Evolutionary conservation across 345 rosid genomes (phyloP).

Genomic region (Litchi chinensis): DNA sequence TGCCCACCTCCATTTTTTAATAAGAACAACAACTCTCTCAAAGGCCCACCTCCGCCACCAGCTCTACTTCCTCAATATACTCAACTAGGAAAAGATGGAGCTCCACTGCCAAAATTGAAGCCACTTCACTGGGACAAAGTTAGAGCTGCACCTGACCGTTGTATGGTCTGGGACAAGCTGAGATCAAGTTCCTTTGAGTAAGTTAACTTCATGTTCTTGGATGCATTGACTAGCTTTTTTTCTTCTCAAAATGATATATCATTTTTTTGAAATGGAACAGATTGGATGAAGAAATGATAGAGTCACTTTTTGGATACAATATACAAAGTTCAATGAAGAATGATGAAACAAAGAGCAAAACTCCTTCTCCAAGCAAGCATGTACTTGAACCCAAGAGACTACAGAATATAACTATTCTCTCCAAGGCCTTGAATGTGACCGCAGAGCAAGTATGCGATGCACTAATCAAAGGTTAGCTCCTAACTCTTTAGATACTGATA

Average conservation of each 20-base stretch:
- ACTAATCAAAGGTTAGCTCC: slow-evolving; percentile 60
- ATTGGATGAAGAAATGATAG: slow-evolving; percentile 98
- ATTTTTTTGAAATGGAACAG: slow-evolving; percentile 35
- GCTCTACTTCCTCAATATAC: slow-evolving; percentile 44
- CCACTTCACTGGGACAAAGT: slow-evolving; percentile 99
- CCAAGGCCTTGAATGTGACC: slow-evolving; percentile 71
- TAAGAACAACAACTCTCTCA: slow-evolving; percentile 32
- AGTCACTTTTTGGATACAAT: slow-evolving; percentile 90
- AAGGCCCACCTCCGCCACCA: slow-evolving; percentile 76
- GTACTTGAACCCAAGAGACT: slow-evolving; percentile 90
- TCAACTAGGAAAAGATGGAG: slow-evolving; percentile 71
- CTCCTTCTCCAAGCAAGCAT: slow-evolving; percentile 91
- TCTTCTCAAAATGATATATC: neutral
- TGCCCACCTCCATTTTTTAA: slow-evolving; percentile 56
- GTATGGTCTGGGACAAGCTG: slow-evolving; percentile 94
- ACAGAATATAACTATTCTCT: slow-evolving; percentile 90
- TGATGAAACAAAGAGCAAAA: slow-evolving; percentile 78
- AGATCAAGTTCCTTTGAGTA: slow-evolving; percentile 96
- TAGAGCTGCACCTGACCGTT: slow-evolving; percentile 84
- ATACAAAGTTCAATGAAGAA: slow-evolving; percentile 53
- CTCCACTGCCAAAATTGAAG: slow-evolving; percentile 80
- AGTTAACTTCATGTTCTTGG: slow-evolving; percentile 29
- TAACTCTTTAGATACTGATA: neutral
- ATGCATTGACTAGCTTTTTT: neutral
- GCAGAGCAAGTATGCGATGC: slow-evolving; percentile 82